Base-by-base conservation (phyloP, 352 stramenopile species). In the Globisporangium nagaii region DNA sequence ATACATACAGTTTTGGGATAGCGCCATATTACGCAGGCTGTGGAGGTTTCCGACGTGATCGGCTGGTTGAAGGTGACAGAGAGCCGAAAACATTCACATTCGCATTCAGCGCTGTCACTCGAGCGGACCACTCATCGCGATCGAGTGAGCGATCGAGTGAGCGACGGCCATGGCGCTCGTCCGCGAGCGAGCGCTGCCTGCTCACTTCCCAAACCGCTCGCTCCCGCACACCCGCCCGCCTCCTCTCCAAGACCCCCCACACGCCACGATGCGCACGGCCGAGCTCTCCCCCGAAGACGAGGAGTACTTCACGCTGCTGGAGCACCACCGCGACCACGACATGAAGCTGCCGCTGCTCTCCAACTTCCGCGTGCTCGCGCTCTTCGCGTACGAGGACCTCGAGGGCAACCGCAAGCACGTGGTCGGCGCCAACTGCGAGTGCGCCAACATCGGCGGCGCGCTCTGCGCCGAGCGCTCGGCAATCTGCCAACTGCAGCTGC, bases 401-500 rank as follows among this genome's bases (percentile, higher is more conserved):
- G 61, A 75, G 3, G 73, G 73, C 55, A 52, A 69, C 32, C 68
- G 58, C 37, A 65, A 80, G 49, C 71, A 75, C 62, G 73, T 88
- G 27, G 59, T 86, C 17, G 88, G 88, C 41, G 79, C 78, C 30
- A 97, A 97, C 61, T 81, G 84, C 60, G 88, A 97, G 71, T 88
- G 83, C 31, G 75, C 83, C 64, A 93, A 86, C 45, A 83, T 97
- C 41, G 72, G 74, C 46, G 82, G 73, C 41, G 83, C 84, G 30
- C 87, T 96, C 31, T 97, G 89, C 41, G 87, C 89, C 39, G 89
- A 97, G 70, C 73, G 87, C 32, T 72, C 85, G 9, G 86, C 84
- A 50, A 47, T 47, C 41, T 47, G 41, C 41, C 83, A 94, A 62
- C 58, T 96, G 37, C 70, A 81, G 63, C 82, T 93, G 31, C 61